Evolutionary conservation across 352 stramenopile species (phyloP).

Genomic region (Phytophthora parvispora): DNA sequence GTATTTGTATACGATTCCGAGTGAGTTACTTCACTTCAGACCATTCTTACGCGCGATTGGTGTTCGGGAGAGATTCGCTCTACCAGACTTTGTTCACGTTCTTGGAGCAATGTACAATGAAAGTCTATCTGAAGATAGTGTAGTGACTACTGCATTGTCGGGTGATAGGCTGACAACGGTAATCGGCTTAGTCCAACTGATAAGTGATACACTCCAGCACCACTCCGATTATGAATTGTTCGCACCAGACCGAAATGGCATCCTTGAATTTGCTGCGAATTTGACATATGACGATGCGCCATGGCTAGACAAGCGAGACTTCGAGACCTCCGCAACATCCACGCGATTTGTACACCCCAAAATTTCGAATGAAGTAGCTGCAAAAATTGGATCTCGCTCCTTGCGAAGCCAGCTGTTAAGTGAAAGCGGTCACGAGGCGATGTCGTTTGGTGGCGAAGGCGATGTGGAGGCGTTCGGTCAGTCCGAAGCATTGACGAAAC

Average conservation of each 20-base stretch:
- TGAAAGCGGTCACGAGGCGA: conserved; percentile 48
- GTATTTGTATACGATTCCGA: conserved; percentile 71
- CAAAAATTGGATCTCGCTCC: conserved; percentile 72
- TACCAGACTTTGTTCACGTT: conserved; percentile 69
- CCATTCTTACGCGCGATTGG: conserved; percentile 70
- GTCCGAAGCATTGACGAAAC: conserved; percentile 81
- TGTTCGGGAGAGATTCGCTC: conserved; percentile 65
- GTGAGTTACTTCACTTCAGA: conserved; percentile 72
- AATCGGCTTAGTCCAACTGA: conserved; percentile 74
- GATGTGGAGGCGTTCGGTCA: conserved; percentile 83
- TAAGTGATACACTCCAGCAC: conserved; percentile 70
- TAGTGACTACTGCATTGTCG: conserved; percentile 29
- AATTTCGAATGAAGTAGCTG: conserved; percentile 80
- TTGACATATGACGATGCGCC: conserved; percentile 79
- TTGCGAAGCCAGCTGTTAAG: conserved; percentile 65
- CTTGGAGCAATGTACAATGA: conserved; percentile 66
- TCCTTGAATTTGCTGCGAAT: conserved; percentile 50
- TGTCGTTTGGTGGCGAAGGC: conserved; percentile 48
- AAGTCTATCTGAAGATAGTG: conserved; percentile 19
- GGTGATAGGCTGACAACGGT: conserved; percentile 58
- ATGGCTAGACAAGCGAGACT: conserved; percentile 68
- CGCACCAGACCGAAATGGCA: conserved; percentile 54
- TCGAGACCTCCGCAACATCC: conserved; percentile 32
- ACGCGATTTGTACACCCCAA: conserved; percentile 76
- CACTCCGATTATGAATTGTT: conserved; percentile 69